Conservation (phyloP, 768 basidiomycete genomes). For the Lentinula guzmanii region DNA sequence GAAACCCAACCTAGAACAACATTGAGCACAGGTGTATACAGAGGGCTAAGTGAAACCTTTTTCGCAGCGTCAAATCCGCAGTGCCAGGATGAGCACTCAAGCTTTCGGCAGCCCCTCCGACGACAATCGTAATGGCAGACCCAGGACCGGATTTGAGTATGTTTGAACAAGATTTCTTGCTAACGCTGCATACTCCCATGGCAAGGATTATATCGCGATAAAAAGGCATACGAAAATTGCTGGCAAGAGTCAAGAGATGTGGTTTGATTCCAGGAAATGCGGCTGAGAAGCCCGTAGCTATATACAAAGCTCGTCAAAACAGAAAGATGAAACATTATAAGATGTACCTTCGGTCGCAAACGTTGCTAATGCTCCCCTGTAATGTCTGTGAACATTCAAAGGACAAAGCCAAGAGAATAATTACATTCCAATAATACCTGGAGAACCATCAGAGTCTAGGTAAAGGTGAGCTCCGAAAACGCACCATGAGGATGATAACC, state of each 20-base stretch:
- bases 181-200: constrained; percentile 90
- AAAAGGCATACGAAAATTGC: constrained; percentile 88
- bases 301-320: constrained; percentile 5
- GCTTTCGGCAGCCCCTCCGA: constrained; percentile 95
- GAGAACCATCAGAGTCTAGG: constrained; percentile 1
- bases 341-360: constrained; percentile 84
- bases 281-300: constrained; percentile 85
- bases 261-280: constrained; percentile 90
- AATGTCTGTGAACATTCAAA: neutral
- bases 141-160: constrained; percentile 65
- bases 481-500: constrained; percentile 97
- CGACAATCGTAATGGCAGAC: constrained; percentile 85
- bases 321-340: neutral
- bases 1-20: constrained; percentile 67
- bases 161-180: constrained; percentile 84
- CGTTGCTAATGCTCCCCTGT: constrained; percentile 90
- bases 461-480: constrained; percentile 12
- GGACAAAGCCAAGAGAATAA: constrained; percentile 19
- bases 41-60: constrained; percentile 35
- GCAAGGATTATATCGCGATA: constrained; percentile 89
- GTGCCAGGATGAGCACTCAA: constrained; percentile 95
- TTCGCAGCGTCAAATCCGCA: constrained; percentile 77
- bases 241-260: constrained; percentile 85
- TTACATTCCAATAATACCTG: constrained; percentile 97
- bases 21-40: neutral